phyloP scores from a whole-genome alignment of 495 filamentous ascomycete genomes.

The Talaromyces nanjingensis region DNA sequence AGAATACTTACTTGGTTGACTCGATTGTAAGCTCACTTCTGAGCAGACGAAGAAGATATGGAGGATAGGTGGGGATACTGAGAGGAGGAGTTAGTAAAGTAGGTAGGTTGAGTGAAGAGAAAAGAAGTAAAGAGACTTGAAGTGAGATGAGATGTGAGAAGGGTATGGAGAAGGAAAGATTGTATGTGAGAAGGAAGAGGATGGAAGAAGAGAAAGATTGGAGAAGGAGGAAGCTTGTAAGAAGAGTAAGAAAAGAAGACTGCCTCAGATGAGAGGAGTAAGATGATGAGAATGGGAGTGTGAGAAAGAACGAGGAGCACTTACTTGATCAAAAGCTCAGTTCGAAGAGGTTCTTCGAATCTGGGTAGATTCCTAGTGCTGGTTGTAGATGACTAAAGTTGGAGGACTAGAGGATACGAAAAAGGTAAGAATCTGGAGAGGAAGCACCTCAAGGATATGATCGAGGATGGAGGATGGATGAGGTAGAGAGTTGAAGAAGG shows the following conservation, averaged over 20 bases:
- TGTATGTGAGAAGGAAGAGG: too few relatives aligned
- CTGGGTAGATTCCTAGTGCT: too few relatives aligned
- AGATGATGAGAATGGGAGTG: not conserved
- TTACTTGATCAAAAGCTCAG: not conserved
- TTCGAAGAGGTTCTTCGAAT: too few relatives aligned
- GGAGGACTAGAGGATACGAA: not conserved
- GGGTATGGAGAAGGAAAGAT: not conserved
- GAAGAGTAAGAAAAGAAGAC: too few relatives aligned
- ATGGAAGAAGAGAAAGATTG: too few relatives aligned
- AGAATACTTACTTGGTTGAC: too few relatives aligned
- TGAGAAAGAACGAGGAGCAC: not conserved
- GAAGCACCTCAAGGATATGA: not conserved
- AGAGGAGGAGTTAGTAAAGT: not conserved
- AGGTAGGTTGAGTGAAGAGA: not conserved
- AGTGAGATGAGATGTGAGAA: not conserved
- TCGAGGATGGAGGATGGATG: not conserved
- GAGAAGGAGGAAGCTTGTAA: too few relatives aligned
- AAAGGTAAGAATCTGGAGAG: too few relatives aligned
- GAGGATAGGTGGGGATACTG: not conserved
- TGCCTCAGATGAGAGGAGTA: too few relatives aligned
- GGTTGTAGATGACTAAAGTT: too few relatives aligned
- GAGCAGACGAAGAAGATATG: not conserved
- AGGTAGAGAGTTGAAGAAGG: not conserved
- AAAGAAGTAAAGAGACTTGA: not conserved
- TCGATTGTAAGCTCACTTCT: too few relatives aligned